Conservation (phyloP, 129 eudicot species). For the Tagetes erecta region DNA sequence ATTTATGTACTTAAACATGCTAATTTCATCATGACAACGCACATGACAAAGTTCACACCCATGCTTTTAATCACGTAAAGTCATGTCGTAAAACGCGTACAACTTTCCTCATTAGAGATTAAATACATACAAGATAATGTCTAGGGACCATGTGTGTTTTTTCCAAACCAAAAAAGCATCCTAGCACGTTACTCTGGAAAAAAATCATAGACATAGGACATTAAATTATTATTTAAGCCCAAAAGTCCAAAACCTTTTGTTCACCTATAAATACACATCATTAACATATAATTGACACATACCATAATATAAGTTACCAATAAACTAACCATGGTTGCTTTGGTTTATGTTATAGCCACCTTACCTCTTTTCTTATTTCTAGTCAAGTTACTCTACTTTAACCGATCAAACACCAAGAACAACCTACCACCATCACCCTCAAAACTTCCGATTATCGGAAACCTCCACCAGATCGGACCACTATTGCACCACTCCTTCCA, state of each 20-base stretch:
- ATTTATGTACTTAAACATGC: too few relatives aligned
- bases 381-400: conserved; percentile 24
- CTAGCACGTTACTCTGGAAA: too few relatives aligned
- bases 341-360: conserved; percentile 4
- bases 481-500: conserved; percentile 51
- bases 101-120: too few relatives aligned
- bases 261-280: conserved; percentile 13
- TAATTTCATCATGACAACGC: too few relatives aligned
- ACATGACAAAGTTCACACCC: too few relatives aligned
- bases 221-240: neutral
- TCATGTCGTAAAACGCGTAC: too few relatives aligned
- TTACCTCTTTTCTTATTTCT: conserved; percentile 28
- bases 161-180: too few relatives aligned
- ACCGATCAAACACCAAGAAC: conserved; percentile 6
- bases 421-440: conserved; percentile 69
- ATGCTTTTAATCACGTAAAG: too few relatives aligned
- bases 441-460: conserved; percentile 65
- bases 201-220: too few relatives aligned
- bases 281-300: neutral
- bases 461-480: conserved; percentile 57
- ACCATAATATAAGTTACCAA: neutral
- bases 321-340: neutral
- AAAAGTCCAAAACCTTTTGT: neutral
- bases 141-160: too few relatives aligned
- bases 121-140: too few relatives aligned